Percentiles rank a stretch among this genome's conserved stretches.
Conservation (phyloP, 1,284 basidiomycete genomes). For the Boletus holoroseus region DNA sequence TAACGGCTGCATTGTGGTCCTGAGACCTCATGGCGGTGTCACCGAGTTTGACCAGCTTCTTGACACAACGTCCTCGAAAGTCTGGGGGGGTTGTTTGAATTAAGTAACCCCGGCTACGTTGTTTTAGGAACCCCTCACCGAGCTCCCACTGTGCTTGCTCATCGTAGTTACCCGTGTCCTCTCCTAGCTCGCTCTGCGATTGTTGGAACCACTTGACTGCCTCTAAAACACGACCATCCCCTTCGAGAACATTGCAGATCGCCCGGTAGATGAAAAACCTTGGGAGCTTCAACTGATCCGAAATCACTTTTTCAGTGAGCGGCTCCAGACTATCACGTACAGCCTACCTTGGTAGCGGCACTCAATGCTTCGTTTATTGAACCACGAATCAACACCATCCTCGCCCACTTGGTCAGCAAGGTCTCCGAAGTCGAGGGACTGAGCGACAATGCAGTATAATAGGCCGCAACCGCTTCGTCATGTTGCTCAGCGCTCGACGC, state of each 20-base stretch:
- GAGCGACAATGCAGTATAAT: not conserved
- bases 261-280: not conserved
- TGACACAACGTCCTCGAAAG: not conserved
- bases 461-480: not conserved
- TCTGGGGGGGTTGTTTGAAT: not conserved
- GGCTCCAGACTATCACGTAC: not conserved
- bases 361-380: not conserved
- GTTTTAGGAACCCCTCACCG: not conserved
- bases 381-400: not conserved
- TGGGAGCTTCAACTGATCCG: not conserved
- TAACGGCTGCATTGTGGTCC: not conserved
- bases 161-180: not conserved
- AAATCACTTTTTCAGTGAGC: not conserved
- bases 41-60: not conserved
- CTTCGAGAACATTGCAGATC: slow-evolving; percentile 4
- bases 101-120: not conserved
- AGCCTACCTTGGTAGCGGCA: not conserved
- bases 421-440: not conserved
- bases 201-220: not conserved
- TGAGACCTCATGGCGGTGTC: not conserved
- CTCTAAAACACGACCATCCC: not conserved
- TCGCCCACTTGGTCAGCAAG: not conserved
- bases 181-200: not conserved
- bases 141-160: not conserved
- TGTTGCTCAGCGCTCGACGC: not conserved